Percentiles rank a stretch among this genome's conserved stretches.
phyloP scores from a whole-genome alignment of 2,329 filamentous ascomycete species.

The Penicillium freii region DNA sequence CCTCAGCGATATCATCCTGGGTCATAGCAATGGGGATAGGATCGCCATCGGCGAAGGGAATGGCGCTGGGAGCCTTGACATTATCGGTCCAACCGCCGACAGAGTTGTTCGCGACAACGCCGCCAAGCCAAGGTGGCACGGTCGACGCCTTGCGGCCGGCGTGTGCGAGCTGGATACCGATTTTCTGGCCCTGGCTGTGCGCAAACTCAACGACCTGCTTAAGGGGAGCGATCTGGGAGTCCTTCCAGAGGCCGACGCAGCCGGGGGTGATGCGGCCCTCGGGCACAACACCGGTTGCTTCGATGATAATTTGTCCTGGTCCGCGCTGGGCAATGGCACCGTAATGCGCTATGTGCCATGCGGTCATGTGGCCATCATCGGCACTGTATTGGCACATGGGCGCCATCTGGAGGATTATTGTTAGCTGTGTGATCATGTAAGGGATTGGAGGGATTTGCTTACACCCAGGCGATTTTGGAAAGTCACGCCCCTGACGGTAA shows the following conservation, averaged over 20 bases:
- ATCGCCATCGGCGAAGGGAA: slow-evolving; percentile 62
- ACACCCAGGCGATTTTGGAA: slow-evolving; percentile 65
- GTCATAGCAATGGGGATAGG: slow-evolving; percentile 67
- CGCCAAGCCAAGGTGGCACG: slow-evolving; percentile 51
- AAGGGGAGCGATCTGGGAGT: slow-evolving; percentile 73
- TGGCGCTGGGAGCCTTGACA: slow-evolving; percentile 58
- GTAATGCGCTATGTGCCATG: slow-evolving; percentile 80
- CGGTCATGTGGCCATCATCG: slow-evolving; percentile 68
- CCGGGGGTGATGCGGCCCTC: slow-evolving; percentile 77
- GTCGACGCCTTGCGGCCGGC: slow-evolving; percentile 66
- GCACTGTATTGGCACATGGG: slow-evolving; percentile 67
- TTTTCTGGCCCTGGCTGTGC: slow-evolving; percentile 73
- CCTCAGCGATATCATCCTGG: slow-evolving; percentile 62
- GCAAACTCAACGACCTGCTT: slow-evolving; percentile 70
- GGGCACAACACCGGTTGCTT: slow-evolving; percentile 72
- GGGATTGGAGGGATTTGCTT: neutral
- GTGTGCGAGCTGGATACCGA: slow-evolving; percentile 79
- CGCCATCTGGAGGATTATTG: slow-evolving; percentile 23
- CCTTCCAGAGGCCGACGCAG: slow-evolving; percentile 68
- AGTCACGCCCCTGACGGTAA: slow-evolving; percentile 58
- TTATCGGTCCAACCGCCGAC: slow-evolving; percentile 57
- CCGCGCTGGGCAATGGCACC: slow-evolving; percentile 76
- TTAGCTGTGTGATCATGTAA: neutral
- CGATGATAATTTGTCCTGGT: slow-evolving; percentile 71
- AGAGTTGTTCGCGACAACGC: slow-evolving; percentile 48